Conservation (phyloP, 1,284 basidiomycete species). For the Anthracocystis panici-leucophaei region DNA sequence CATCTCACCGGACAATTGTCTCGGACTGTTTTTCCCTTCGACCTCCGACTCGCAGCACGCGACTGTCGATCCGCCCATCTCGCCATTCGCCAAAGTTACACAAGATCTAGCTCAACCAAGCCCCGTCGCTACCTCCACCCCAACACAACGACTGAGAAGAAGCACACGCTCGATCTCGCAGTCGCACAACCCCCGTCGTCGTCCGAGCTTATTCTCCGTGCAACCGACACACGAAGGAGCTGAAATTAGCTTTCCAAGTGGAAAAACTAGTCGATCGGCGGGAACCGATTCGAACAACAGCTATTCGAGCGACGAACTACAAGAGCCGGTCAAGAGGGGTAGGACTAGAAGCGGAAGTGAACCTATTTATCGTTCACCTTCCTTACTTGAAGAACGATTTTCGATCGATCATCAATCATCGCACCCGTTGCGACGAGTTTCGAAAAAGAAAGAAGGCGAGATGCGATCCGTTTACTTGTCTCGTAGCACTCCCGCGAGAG, state of each 20-base stretch:
- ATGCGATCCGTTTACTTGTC: slow-evolving; percentile 24
- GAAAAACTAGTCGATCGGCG: neutral
- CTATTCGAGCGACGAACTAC: neutral
- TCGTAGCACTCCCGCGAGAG: neutral
- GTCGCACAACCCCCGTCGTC: slow-evolving; percentile 5
- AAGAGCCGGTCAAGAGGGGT: neutral
- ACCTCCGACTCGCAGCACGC: neutral
- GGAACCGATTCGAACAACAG: slow-evolving; percentile 1
- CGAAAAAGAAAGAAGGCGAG: slow-evolving; percentile 10
- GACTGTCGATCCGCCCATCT: neutral
- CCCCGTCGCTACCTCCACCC: neutral
- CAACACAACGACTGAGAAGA: slow-evolving; percentile 13
- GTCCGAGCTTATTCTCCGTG: too few species aligned
- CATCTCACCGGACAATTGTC: slow-evolving; percentile 4
- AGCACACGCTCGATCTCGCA: slow-evolving; percentile 29
- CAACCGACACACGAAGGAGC: neutral
- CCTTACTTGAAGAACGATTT: neutral
- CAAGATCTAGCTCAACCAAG: neutral
- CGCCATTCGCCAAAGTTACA: neutral
- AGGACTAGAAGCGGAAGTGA: slow-evolving; percentile 8
- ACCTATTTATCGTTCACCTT: neutral
- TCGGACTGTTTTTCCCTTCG: slow-evolving; percentile 11
- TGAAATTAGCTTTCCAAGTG: neutral
- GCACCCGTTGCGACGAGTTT: slow-evolving; percentile 14
- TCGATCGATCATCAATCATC: neutral